phyloP scores from a whole-genome alignment of 192 early-diverging fungal genomes.

The Cladochytrium replicatum region DNA sequence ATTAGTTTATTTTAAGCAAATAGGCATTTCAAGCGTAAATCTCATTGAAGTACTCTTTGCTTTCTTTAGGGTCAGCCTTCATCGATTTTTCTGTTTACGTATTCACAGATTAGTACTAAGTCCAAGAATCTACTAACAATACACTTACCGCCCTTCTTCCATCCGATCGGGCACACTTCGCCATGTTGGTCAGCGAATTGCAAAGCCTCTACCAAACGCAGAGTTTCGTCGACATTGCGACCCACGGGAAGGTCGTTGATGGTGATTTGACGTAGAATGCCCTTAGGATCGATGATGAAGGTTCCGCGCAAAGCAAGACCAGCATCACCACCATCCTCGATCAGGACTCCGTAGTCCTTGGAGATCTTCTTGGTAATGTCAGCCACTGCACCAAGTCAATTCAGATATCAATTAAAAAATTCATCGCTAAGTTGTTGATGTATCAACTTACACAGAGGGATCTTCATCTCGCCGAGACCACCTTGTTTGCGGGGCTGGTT shows the following conservation, averaged over 20 bases:
- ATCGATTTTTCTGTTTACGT: constrained; percentile 35
- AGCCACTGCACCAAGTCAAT: constrained; percentile 27
- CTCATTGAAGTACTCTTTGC: constrained; percentile 44
- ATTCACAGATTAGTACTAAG: constrained; percentile 1
- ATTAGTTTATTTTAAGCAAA: too few species aligned
- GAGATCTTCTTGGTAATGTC: constrained; percentile 45
- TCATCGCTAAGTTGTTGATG: neutral
- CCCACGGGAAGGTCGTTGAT: constrained; percentile 55
- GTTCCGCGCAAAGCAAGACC: constrained; percentile 41
- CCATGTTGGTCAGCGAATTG: constrained; percentile 53
- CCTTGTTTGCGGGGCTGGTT: constrained; percentile 41
- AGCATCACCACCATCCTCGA: constrained; percentile 24
- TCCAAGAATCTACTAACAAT: neutral
- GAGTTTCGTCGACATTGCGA: constrained; percentile 52
- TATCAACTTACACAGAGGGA: constrained; percentile 32
- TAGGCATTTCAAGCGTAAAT: too few species aligned
- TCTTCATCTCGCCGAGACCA: constrained; percentile 44
- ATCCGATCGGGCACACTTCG: constrained; percentile 50
- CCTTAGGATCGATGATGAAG: constrained; percentile 44
- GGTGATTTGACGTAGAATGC: constrained; percentile 40
- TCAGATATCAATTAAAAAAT: neutral
- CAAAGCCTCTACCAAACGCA: constrained; percentile 52
- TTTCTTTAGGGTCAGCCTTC: constrained; percentile 27
- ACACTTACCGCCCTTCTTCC: constrained; percentile 30
- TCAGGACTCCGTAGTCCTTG: constrained; percentile 41